Evolutionary conservation across 139 green algal species (phyloP).

Genomic region (Chloropicon primus): DNA sequence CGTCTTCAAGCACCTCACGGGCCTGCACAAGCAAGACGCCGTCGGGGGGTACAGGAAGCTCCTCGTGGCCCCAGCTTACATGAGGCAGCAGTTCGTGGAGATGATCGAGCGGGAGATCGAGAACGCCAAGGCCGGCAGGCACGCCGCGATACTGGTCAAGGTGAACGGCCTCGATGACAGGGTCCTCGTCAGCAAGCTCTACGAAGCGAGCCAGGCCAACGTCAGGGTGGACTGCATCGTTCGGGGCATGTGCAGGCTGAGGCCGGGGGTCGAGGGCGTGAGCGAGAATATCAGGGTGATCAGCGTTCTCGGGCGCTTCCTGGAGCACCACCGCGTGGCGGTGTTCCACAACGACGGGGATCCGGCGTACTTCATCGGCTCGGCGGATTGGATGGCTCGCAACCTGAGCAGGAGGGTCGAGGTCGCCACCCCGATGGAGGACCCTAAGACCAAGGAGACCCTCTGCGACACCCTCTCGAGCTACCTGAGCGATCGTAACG

Average conservation of each 20-base stretch:
- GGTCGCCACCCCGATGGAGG: slow-evolving; percentile 32
- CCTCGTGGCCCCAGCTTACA: slow-evolving; percentile 23
- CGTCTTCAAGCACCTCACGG: slow-evolving; percentile 51
- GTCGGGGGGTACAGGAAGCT: slow-evolving; percentile 27
- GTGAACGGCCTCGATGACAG: slow-evolving; percentile 44
- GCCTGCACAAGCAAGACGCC: slow-evolving; percentile 24
- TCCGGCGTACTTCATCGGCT: slow-evolving; percentile 34
- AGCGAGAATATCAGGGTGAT: slow-evolving; percentile 43
- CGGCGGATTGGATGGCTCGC: slow-evolving; percentile 39
- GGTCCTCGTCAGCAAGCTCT: slow-evolving; percentile 28
- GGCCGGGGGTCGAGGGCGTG: slow-evolving; percentile 29
- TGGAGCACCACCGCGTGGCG: slow-evolving; percentile 41
- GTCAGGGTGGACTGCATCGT: slow-evolving; percentile 42
- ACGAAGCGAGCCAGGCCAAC: slow-evolving; percentile 30
- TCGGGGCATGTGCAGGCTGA: slow-evolving; percentile 35
- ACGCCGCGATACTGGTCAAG: slow-evolving; percentile 28
- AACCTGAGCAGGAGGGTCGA: slow-evolving; percentile 41
- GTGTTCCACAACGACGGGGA: slow-evolving; percentile 28
- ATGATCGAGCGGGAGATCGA: slow-evolving; percentile 30
- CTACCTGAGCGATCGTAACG: slow-evolving; percentile 12
- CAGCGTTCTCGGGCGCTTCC: slow-evolving; percentile 36
- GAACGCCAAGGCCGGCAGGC: slow-evolving; percentile 22
- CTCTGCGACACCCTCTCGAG: slow-evolving; percentile 28
- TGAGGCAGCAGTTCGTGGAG: slow-evolving; percentile 16
- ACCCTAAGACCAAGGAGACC: slow-evolving; percentile 23